Conservation (phyloP, 2,329 filamentous ascomycete genomes). For the Fusarium sp. region DNA sequence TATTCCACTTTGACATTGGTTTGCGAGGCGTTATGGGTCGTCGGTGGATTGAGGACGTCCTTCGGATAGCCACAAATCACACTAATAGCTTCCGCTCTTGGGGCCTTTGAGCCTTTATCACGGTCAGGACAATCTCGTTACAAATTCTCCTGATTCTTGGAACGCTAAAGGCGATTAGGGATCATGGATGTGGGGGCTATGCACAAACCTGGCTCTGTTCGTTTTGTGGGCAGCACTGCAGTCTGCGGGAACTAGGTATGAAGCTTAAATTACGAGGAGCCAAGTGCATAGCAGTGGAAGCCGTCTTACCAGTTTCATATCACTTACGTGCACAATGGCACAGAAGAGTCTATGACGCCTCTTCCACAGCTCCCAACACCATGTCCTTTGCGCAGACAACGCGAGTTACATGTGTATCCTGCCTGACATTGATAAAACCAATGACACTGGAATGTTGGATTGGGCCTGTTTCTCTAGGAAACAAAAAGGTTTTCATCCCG, state of each 20-base stretch:
- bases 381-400: neutral
- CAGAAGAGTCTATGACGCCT: neutral
- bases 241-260: neutral
- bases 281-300: neutral
- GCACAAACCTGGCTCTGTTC: neutral
- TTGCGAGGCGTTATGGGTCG: neutral
- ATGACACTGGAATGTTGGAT: neutral
- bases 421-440: too few species aligned
- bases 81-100: neutral
- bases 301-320: neutral
- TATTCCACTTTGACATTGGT: constrained; percentile 9
- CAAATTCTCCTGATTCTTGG: neutral
- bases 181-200: neutral
- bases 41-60: neutral
- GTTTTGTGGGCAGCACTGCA: neutral
- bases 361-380: neutral
- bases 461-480: neutral
- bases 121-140: neutral
- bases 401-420: neutral
- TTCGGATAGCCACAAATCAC: neutral
- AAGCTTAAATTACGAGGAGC: neutral
- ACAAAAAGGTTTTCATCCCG: neutral
- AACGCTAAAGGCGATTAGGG: neutral
- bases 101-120: neutral
- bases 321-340: neutral